Base-by-base conservation (phyloP, 176 grass and related monocot species). In the Elymus sibiricus region DNA sequence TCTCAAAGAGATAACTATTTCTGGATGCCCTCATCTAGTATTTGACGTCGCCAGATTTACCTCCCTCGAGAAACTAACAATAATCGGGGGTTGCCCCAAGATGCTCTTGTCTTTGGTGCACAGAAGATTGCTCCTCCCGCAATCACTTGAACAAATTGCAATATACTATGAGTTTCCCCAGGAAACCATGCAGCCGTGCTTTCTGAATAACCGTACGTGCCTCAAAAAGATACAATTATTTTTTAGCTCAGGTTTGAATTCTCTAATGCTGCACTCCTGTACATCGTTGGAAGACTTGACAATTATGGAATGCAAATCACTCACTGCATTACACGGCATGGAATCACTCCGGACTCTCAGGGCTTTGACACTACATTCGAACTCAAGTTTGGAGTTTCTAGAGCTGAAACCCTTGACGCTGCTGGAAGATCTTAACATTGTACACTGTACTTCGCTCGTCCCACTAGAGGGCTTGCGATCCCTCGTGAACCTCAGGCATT, bases 21-120 rank as follows among this genome's bases (percentile, higher is more conserved):
- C 0, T 0, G 0, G 2, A 5, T 67, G 38, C 17, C 12, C 0
- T 0, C 15, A 34, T 3, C 63, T 68, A 11, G 28, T 0, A 10
- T 53, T 68, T 34, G 13, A 2, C 9, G 2, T 83, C 1, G 0
- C 2, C 29, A 35, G 24, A 74, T 46, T 74, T 11, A 74, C 82
- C 35, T 83, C 55, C 9, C 69, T 74, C 5, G 9, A 13, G 51
- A 9, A 14, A 24, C 38, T 83, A n/a, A n/a, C n/a, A 26, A 2
- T 0, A 0, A 58, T 82, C 16, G 0, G 0, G 5, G 2, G 0
- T 5, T 83, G 80, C 5, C n/a, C 13, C 7, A 0, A 8, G 22
- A 29, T 75, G 24, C 9, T 82, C 11, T 9, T 5, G 0, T 77
- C 9, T 24, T 42, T 21, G 11, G 61, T 10, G 39, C 22, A 81